Base-by-base conservation (phyloP, 1,284 basidiomycete species). In the Hemileia vastatrix region DNA sequence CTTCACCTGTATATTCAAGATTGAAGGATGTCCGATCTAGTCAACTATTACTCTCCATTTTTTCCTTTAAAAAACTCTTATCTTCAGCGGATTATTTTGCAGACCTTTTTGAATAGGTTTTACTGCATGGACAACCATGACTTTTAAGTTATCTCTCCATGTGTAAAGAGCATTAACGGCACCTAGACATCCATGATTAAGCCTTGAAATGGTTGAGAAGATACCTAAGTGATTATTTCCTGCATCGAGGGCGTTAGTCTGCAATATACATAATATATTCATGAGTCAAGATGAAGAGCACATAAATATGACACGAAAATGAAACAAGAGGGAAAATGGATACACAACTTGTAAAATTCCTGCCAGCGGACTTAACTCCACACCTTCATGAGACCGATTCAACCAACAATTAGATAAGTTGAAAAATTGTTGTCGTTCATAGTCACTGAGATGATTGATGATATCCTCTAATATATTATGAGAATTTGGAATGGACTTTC, bases 291-390 rank as follows among this genome's bases (percentile, higher is more conserved):
- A 19, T 18, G 15, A 3, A 18, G 19, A 33, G 33, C 1, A 13
- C 36, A 13, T 44, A 11, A 24, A 24, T 8, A 13, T 8, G 9
- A 45, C 4, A 4, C 3, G 54, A 11, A 8, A 45, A 43, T 3
- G 11, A 51, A 52, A 27, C 27, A 40, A 50, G 11, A 33, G 13
- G 44, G 45, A 33, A 19, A 54, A 49, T 9, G 21, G 32, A n/a
- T n/a, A n/a, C 59, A 36, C 44, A 50, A 62, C 59, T 32, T 62
- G 59, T n/a, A 62, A 55, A 21, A 62, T 62, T 31, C 59, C 53
- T 2, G 44, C 21, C 31, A 55, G 43, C n/a, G 49, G 47, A 32
- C 18, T 47, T 18, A 62, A 9, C 18, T 31, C 4, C 13, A n/a
- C 18, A 23, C 24, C 50, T 9, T 49, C 43, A 8, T 45, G 23